These are phyloP conservation scores for Croton laevigatus DNA, from an alignment of 441 rosid species.

Conservation along the genomic window DNA sequence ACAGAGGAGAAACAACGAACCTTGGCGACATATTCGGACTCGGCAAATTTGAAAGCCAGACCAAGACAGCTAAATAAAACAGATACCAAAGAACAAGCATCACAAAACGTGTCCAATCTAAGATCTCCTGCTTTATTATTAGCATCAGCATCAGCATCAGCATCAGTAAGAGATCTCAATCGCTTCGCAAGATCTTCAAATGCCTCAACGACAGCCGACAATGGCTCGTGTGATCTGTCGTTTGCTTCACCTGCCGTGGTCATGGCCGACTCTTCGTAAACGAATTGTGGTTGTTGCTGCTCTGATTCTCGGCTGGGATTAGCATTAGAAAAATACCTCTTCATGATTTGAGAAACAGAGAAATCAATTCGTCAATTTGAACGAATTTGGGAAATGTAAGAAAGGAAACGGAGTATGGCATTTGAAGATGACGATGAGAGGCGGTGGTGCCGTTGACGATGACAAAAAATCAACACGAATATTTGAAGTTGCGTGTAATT, in stretches of 20 bases:
- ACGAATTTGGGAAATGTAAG: background rate
- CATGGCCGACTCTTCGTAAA: constrained; percentile 29
- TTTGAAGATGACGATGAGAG: background rate
- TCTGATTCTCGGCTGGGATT: background rate
- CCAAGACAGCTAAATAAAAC: constrained; percentile 80
- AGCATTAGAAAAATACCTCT: constrained; percentile 13
- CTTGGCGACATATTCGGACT: constrained; percentile 76
- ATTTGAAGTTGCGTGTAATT: background rate
- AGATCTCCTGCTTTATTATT: constrained; percentile 29
- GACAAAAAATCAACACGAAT: background rate
- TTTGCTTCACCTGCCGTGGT: constrained; percentile 14
- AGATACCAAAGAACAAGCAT: constrained; percentile 71
- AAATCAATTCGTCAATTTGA: background rate
- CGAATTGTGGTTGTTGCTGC: constrained; percentile 8
- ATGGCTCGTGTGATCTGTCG: constrained; percentile 28
- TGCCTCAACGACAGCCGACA: constrained; percentile 61
- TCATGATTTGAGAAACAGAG: background rate
- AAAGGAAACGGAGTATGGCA: background rate
- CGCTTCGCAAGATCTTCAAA: constrained; percentile 56
- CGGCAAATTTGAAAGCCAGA: constrained; percentile 88
- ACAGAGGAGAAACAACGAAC: constrained; percentile 26
- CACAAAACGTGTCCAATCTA: constrained; percentile 57
- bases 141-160: background rate
- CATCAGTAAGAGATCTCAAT: constrained; percentile 22
- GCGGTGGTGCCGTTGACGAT: background rate